Conservation (phyloP, 345 rosid species). For the Salix caprea region DNA sequence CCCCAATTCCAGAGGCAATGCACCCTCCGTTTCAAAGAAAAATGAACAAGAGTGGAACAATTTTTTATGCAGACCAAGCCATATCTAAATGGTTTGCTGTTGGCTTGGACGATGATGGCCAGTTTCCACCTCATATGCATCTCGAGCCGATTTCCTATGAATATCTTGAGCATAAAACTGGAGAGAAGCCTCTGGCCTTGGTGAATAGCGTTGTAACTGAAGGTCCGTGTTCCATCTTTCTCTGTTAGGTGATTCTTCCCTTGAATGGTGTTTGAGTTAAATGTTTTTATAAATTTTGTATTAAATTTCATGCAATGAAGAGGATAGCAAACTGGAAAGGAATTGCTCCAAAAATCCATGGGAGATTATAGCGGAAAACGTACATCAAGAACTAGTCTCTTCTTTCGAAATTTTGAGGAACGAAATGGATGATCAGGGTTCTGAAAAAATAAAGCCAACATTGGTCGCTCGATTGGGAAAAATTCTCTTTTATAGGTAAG, state of each 20-base stretch:
- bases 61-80: slow-evolving; percentile 28
- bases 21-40: slow-evolving; percentile 32
- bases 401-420: slow-evolving; percentile 35
- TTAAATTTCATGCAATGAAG: slow-evolving; percentile 1
- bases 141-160: slow-evolving; percentile 39
- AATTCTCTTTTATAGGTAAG: slow-evolving; percentile 44
- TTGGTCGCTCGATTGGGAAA: slow-evolving; percentile 62
- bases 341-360: slow-evolving; percentile 25
- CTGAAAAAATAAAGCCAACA: slow-evolving; percentile 29
- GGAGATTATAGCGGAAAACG: slow-evolving; percentile 41
- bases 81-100: slow-evolving; percentile 44
- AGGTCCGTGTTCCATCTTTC: slow-evolving; percentile 23
- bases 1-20: slow-evolving; percentile 33
- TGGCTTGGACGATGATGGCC: slow-evolving; percentile 41
- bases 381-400: slow-evolving; percentile 41
- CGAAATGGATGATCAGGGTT: slow-evolving; percentile 13
- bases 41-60: slow-evolving; percentile 21
- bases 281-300: neutral
- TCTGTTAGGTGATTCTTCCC: neutral
- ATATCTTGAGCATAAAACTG: slow-evolving; percentile 18
- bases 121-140: slow-evolving; percentile 27
- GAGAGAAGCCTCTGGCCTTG: slow-evolving; percentile 36
- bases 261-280: neutral
- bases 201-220: slow-evolving; percentile 19
- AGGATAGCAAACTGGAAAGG: slow-evolving; percentile 16